Percentiles rank a stretch among this genome's conserved stretches.
Evolutionary conservation across 148 eudicot species (phyloP).

Genomic region (Rhododendron simsii): DNA sequence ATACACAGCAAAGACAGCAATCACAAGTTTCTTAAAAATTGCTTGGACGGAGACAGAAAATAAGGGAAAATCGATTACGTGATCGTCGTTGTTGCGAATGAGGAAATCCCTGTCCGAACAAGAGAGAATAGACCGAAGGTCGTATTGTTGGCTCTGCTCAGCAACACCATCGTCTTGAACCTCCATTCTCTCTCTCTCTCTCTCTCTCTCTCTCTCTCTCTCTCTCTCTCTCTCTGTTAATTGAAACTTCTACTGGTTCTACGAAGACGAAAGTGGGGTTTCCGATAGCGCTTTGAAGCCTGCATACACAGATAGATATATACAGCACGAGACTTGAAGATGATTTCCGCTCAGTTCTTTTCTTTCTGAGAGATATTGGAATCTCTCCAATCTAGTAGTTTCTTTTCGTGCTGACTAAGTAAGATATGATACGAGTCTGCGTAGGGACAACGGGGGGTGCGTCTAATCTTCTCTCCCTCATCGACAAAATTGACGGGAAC

Average conservation of each 20-base stretch:
- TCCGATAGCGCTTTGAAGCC: neutral
- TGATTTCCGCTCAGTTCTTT: neutral
- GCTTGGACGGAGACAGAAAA: neutral
- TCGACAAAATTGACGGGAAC: neutral
- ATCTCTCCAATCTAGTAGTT: neutral
- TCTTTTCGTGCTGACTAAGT: neutral
- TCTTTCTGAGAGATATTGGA: too few relatives aligned
- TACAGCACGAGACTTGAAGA: neutral
- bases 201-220: neutral
- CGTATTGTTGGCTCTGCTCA: neutral
- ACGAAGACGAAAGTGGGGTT: neutral
- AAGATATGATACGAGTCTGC: neutral
- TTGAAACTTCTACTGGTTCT: too few relatives aligned
- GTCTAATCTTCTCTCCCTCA: too few relatives aligned
- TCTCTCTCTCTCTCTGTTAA: neutral
- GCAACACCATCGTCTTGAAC: neutral
- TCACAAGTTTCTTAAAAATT: neutral
- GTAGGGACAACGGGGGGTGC: neutral
- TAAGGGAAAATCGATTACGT: neutral
- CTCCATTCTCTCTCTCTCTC: neutral
- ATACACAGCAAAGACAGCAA: neutral
- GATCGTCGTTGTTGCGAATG: conserved; percentile 10
- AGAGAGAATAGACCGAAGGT: conserved; percentile 5
- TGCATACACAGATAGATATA: neutral
- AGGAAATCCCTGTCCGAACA: conserved; percentile 8